Base-by-base conservation (phyloP, 164 flowering plant genomes). In the Stephania yunnanensis region DNA sequence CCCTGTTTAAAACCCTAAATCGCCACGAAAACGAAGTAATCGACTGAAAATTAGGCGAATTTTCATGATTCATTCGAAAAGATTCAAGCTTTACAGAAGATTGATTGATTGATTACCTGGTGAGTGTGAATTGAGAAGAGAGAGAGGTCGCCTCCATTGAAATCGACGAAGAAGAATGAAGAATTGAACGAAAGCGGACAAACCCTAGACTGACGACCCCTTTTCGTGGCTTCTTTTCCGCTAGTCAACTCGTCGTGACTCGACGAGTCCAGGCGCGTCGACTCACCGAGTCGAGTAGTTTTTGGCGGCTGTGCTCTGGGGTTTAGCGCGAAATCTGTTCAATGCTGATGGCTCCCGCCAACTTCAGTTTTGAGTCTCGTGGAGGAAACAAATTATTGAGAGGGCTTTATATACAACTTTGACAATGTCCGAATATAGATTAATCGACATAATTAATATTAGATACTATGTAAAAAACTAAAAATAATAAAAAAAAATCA, bases 1-100 rank as follows among this genome's bases (percentile, higher is more conserved):
- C 69, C 61, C 77, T 46, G 7, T 19, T 68, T 67, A 74, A 70
- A 77, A 68, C 30, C 68, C 83, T 72, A 30, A 65, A 75, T 48
- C 50, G 71, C 13, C 20, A 15, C 15, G 53, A 53, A n/a, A 75
- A 65, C 11, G 31, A 64, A 6, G 31, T 20, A 19, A 20, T 20
- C 31, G 7, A 20, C 31, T 25, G 29, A 25, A 65, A 22, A 22
- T 2, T 3, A 63, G 20, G 8, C 9, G 10, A 65, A 65, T 15
- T 4, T 6, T 19, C 64, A 30, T 2, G 8, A 22, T 65, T 65
- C 31, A 10, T 22, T 22, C 0, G 36, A 22, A 65, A 65, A 65
- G 22, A 6, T 65, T 22, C 31, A 7, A 22, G 12, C 30, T 65
- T 65, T 25, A 7, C 10, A 3, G 68, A 65, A 22, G 3, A 29